Evolutionary conservation across 2,329 filamentous ascomycete species (phyloP).

Genomic region (Paraphaeosphaeria sporulosa): DNA sequence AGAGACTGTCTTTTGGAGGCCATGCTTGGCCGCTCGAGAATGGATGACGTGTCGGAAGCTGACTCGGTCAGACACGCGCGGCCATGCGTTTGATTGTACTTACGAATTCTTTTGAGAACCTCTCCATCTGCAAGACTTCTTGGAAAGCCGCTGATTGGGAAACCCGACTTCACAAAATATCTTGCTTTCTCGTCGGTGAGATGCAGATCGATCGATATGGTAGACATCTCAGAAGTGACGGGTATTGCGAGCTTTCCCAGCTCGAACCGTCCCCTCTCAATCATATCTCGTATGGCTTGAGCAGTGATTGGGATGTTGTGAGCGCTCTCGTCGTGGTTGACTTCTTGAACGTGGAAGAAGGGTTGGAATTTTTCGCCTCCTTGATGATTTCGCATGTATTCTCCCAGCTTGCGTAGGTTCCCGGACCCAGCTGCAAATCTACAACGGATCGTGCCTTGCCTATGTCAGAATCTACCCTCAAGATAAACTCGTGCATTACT

Average conservation of each 20-base stretch:
- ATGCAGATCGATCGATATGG: conserved; percentile 38
- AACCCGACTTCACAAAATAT: conserved; percentile 43
- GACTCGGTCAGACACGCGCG: neutral
- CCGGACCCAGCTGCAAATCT: conserved; percentile 43
- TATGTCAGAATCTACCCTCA: neutral
- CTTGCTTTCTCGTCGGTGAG: conserved; percentile 40
- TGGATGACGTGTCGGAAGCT: neutral
- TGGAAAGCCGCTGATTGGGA: conserved; percentile 47
- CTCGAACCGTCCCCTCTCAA: conserved; percentile 11
- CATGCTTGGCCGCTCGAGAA: neutral
- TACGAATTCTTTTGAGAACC: conserved; percentile 7
- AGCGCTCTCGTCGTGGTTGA: conserved; percentile 1
- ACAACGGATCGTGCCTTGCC: conserved; percentile 38
- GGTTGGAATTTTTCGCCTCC: conserved; percentile 40
- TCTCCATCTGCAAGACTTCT: conserved; percentile 29
- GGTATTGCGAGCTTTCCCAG: conserved; percentile 17
- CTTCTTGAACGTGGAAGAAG: conserved; percentile 33
- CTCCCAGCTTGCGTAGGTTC: conserved; percentile 42
- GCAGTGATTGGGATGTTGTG: conserved; percentile 14
- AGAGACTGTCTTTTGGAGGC: neutral
- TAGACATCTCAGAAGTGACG: conserved; percentile 1
- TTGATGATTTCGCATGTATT: conserved; percentile 32
- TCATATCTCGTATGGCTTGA: conserved; percentile 17
- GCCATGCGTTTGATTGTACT: neutral
- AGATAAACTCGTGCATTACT: neutral